Evolutionary conservation across 2,329 filamentous ascomycete species (phyloP).

Genomic region (Xenosphaeropsis pyriputrescens): DNA sequence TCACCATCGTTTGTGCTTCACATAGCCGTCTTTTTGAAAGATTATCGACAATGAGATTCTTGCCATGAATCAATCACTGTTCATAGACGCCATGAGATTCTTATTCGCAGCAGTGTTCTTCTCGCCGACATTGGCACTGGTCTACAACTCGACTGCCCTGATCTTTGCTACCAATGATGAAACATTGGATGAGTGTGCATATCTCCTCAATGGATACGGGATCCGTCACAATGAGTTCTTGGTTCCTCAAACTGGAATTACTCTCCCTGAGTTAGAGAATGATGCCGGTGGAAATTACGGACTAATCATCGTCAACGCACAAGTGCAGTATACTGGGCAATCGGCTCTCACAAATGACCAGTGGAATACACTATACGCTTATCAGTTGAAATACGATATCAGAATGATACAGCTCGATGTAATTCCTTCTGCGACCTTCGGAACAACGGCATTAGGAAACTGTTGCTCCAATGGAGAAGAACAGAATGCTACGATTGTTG

Average conservation of each 20-base stretch:
- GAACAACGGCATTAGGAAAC: conserved; percentile 19
- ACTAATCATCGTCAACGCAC: conserved; percentile 5
- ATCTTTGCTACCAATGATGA: conserved; percentile 36
- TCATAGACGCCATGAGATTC: too few species aligned
- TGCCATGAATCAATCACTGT: too few species aligned
- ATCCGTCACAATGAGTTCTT: conserved; percentile 37
- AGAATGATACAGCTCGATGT: conserved; percentile 45
- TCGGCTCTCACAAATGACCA: conserved; percentile 32
- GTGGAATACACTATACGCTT: conserved; percentile 39
- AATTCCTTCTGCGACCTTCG: conserved; percentile 34
- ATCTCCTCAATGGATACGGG: conserved; percentile 40
- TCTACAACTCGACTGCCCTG: conserved; percentile 27
- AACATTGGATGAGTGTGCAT: conserved; percentile 31
- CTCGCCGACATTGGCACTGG: background rate
- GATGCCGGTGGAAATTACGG: conserved; percentile 1
- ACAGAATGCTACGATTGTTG: conserved; percentile 25
- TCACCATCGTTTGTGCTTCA: too few species aligned
- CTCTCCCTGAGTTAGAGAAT: conserved; percentile 30
- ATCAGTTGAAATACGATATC: conserved; percentile 40
- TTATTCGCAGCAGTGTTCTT: too few species aligned
- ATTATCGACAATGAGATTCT: too few species aligned
- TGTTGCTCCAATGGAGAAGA: conserved; percentile 33
- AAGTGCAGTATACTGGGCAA: conserved; percentile 12
- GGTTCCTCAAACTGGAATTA: conserved; percentile 32
- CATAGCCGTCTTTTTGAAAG: too few species aligned